Evolutionary conservation across 2,329 filamentous ascomycete species (phyloP), one percentile per base, ranked within the genome.

Genomic region (Nigrospora sphaerica): DNA sequence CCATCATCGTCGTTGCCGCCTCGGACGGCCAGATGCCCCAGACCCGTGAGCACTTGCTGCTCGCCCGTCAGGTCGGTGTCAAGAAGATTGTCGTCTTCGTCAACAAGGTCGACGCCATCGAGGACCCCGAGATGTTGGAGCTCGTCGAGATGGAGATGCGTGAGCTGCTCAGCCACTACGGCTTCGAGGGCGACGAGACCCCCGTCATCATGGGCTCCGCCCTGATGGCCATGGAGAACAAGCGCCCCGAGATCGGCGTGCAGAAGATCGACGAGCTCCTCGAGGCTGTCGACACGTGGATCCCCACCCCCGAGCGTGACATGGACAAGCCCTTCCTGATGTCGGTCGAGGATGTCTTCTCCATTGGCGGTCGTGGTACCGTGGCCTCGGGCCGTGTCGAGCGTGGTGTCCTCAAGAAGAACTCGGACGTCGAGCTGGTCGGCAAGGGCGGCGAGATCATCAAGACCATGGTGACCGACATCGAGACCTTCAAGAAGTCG

Each of bases 111-210:
- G 93, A 98, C 69, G 88, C 90, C 56, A 83, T 98, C 53, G 92
- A 97, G 59, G 93, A 98, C 76, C 87, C 88, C 52, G 93, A 98
- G 74, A 98, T 98, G 93, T 81, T 98, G 83, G 93, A 98, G 76
- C 88, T 98, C 49, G 93, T 98, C 67, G 93, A 98, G 81, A 95
- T 98, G 86, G 93, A 98, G 78, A 98, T 98, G 93, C 89, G 93
- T 64, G 93, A 98, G 75, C 84, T 98, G 46, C 85, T 98, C 50
- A 81, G 65, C 62, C 85, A 83, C 59, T 98, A 98, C 71, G 91
- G 90, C 52, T 98, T 98, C 68, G 93, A 98, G 73, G 93, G 93
- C 59, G 95, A 98, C 62, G 88, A 97, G 46, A 98, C 93, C 44
- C 93, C 93, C 53, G 95, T 98, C 68, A 78, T 98, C 69, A 86